Conservation (phyloP, 2,329 filamentous ascomycete genomes). For the Aspergillus calidoustus region DNA sequence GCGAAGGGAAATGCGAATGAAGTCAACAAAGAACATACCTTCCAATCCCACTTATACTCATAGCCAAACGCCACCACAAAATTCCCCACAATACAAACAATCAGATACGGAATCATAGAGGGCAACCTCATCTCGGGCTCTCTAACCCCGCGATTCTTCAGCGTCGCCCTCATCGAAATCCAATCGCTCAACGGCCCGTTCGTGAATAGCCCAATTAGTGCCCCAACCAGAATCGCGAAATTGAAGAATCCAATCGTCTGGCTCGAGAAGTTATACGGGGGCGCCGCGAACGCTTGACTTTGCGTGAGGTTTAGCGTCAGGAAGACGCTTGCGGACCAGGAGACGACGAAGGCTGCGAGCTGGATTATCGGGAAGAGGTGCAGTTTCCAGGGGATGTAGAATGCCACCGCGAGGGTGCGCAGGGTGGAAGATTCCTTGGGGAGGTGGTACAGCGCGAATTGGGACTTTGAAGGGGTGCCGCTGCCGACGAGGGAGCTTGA, state of each 20-base stretch:
- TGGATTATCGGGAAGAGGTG: conserved; percentile 67
- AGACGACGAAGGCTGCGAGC: conserved; percentile 65
- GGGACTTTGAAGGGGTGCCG: conserved; percentile 58
- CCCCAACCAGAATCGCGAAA: conserved; percentile 61
- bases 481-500: conserved; percentile 60
- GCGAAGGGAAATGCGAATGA: no score
- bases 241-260: conserved; percentile 61
- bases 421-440: conserved; percentile 45
- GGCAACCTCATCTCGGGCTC: conserved; percentile 64
- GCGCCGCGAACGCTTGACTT: conserved; percentile 58
- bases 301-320: conserved; percentile 66
- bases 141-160: conserved; percentile 58
- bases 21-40: conserved; percentile 41
- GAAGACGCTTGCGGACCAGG: conserved; percentile 63
- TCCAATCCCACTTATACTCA: conserved; percentile 59
- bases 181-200: conserved; percentile 62
- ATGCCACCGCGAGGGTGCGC: conserved; percentile 55
- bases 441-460: conserved; percentile 60
- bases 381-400: conserved; percentile 67
- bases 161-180: conserved; percentile 59
- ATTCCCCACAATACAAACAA: conserved; percentile 63
- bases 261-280: conserved; percentile 59
- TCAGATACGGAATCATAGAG: conserved; percentile 61
- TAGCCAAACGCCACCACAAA: conserved; percentile 60
- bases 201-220: conserved; percentile 58